Evolutionary conservation across 202 grass and related monocot species (phyloP), one percentile per base, ranked within the genome.

Genomic region (Musa balbisiana): DNA sequence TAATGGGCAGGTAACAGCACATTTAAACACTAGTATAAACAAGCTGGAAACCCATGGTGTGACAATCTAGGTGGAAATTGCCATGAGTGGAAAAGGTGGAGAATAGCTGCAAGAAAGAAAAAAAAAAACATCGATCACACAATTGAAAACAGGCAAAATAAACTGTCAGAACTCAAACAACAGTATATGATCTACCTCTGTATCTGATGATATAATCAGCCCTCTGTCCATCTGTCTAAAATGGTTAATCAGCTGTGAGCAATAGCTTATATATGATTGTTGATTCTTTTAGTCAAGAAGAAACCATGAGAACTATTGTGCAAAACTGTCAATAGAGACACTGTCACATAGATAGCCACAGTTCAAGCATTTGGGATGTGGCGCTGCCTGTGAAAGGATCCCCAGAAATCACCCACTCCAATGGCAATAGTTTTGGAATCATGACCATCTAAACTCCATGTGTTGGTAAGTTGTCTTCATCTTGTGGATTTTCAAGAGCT

Each of bases 381-480:
- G 12, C 15, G 8, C 14, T 16, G 16, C 19, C 19, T 19, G 16
- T 60, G 56, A 6, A 16, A 60, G 2, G 8, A n/a, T n/a, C 58
- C 22, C 26, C 10, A 23, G 21, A 26, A 25, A 25, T 25, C 22
- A 65, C 33, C 33, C 4, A 43, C 33, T 43, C 5, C 33, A 0
- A 43, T 43, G 33, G 33, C 33, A 6, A 43, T 43, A 43, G 33
- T 43, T 43, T 43, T 43, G 33, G 63, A 24, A 26, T 11, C 12
- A 26, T 65, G 21, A 26, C 26, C n/a, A 65, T 10, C 22, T 65
- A 26, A 65, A 11, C 3, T 83, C 83, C 77, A 74, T 59, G 80
- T 11, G 15, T 25, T 19, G 77, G 75, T 33, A 79, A 80, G 52
- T 83, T 73, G 69, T 90, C 87, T 84, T 98, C 91, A 53, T 90